Evolutionary conservation across 805 yeast genomes (phyloP).

Genomic region (Candida coleopterorum): DNA sequence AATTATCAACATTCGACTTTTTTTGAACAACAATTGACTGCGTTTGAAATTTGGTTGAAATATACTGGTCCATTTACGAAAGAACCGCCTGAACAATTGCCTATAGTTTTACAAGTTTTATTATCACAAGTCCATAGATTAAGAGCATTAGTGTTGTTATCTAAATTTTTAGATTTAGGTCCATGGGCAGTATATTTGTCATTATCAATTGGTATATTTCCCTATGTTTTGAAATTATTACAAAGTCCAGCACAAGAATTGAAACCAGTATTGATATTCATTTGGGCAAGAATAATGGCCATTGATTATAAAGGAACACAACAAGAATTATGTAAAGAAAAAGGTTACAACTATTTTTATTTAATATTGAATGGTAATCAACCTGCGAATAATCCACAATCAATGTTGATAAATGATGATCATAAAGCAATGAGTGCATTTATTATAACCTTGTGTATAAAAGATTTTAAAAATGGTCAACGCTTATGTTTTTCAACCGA

Average conservation of each 20-base stretch:
- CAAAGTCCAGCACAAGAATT: slow-evolving; percentile 95
- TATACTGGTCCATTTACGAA: slow-evolving; percentile 76
- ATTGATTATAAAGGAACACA: slow-evolving; percentile 89
- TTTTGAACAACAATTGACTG: slow-evolving; percentile 93
- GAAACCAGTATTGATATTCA: slow-evolving; percentile 89
- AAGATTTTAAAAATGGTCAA: slow-evolving; percentile 77
- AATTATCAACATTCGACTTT: slow-evolving; percentile 88
- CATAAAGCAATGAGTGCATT: slow-evolving; percentile 96
- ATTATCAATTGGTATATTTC: slow-evolving; percentile 90
- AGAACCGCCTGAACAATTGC: slow-evolving; percentile 91
- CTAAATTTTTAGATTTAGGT: slow-evolving; percentile 86
- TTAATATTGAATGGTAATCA: slow-evolving; percentile 57
- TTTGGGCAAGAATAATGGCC: slow-evolving; percentile 97
- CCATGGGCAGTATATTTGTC: slow-evolving; percentile 97
- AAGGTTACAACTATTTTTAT: slow-evolving; percentile 83
- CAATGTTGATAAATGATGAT: slow-evolving; percentile 57
- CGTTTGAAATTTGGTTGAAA: slow-evolving; percentile 93
- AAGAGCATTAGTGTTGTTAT: slow-evolving; percentile 77
- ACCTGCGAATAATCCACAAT: slow-evolving; percentile 14
- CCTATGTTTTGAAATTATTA: slow-evolving; percentile 81
- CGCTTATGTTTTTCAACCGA: slow-evolving; percentile 72
- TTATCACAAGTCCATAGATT: slow-evolving; percentile 91
- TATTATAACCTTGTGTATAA: slow-evolving; percentile 77
- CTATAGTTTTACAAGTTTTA: slow-evolving; percentile 87
- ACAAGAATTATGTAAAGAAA: slow-evolving; percentile 86